Evolutionary conservation across 306 rosid genomes (phyloP).

Genomic region (Medicago ruthenica): DNA sequence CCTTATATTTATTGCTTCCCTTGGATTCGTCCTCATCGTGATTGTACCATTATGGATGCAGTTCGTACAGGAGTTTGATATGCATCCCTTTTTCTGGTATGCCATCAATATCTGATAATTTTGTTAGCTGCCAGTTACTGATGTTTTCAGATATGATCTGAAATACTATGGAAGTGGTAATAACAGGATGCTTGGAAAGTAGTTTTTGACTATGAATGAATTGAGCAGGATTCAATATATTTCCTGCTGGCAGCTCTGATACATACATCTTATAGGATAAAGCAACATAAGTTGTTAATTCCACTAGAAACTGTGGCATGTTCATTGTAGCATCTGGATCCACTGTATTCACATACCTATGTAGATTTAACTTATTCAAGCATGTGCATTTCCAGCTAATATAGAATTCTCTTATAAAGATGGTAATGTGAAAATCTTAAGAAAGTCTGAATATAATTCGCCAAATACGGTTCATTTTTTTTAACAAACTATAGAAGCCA

Average conservation of each 20-base stretch:
- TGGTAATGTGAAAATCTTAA: constrained; percentile 8
- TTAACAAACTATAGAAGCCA: neutral
- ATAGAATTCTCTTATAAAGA: neutral
- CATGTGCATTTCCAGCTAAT: neutral
- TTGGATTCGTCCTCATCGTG: constrained; percentile 70
- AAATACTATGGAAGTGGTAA: constrained; percentile 22
- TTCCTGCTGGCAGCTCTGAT: constrained; percentile 31
- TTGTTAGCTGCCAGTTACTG: constrained; percentile 28
- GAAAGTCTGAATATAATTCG: neutral
- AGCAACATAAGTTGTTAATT: neutral
- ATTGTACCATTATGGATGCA: constrained; percentile 82
- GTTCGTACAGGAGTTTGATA: constrained; percentile 74
- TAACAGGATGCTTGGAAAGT: constrained; percentile 39
- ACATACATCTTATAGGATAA: constrained; percentile 2
- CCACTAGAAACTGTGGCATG: constrained; percentile 6
- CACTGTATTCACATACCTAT: constrained; percentile 12
- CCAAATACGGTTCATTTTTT: neutral
- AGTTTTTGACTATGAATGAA: constrained; percentile 33
- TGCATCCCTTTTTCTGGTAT: constrained; percentile 87
- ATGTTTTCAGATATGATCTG: constrained; percentile 35
- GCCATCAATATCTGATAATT: constrained; percentile 33
- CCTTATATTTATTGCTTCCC: constrained; percentile 62
- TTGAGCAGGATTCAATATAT: constrained; percentile 8
- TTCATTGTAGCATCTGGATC: constrained; percentile 14
- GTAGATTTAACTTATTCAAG: constrained; percentile 4